phyloP scores from a whole-genome alignment of 73 alveolate species.

The Blepharisma japonicum region DNA sequence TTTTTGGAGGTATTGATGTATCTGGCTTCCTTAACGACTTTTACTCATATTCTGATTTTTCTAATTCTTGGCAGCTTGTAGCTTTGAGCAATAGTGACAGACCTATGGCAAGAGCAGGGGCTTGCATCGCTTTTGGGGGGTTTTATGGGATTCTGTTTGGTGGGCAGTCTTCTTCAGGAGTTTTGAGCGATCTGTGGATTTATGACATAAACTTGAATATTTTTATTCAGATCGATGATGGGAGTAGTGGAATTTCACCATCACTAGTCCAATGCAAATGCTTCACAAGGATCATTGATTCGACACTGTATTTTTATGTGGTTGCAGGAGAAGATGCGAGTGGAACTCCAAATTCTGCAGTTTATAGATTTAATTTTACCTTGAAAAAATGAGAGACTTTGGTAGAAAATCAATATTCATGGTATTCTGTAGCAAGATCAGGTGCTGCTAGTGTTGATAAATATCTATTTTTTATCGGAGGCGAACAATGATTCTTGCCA shows the following conservation, averaged over 20 bases:
- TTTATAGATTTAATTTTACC: not conserved
- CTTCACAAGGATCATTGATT: not conserved
- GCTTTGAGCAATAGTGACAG: not conserved
- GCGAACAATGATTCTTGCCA: not conserved
- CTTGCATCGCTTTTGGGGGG: not conserved
- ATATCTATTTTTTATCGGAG: slow-evolving; percentile 10
- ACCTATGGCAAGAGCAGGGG: slow-evolving; percentile 2
- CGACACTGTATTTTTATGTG: not conserved
- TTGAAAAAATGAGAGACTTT: not conserved
- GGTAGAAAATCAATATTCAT: not conserved
- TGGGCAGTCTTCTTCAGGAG: not conserved
- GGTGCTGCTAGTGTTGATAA: not conserved
- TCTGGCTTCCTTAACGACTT: not conserved
- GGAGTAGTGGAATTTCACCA: too few species aligned
- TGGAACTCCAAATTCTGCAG: not conserved
- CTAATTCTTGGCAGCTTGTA: not conserved
- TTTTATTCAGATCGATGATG: not conserved
- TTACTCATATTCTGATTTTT: not conserved
- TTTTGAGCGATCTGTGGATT: not conserved
- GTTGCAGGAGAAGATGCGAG: not conserved
- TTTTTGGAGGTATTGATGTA: not conserved
- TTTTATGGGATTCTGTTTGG: not conserved
- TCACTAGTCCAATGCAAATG: not conserved
- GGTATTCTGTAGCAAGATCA: not conserved
- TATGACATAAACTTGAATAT: not conserved